A percentile compares a stretch with the other conserved stretches of the same genome.
Evolutionary conservation across 768 basidiomycete species (phyloP).

Genomic region (Sarcomyxa edulis): DNA sequence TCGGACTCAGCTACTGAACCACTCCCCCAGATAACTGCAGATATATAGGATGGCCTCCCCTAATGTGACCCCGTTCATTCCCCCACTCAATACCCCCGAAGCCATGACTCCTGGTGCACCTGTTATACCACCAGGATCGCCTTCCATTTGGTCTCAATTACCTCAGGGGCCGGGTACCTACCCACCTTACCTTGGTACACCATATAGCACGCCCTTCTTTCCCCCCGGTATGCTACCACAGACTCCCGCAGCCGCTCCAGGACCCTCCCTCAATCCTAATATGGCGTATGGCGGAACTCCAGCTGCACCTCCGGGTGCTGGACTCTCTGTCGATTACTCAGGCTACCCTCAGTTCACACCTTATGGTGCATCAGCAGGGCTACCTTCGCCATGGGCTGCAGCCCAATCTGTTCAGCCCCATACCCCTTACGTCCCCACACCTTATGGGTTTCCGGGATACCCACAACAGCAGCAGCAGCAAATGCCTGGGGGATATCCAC

Average conservation of each 20-base stretch:
- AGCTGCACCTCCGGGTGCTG: constrained; percentile 7
- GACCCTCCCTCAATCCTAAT: constrained; percentile 10
- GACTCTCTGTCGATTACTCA: constrained; percentile 23
- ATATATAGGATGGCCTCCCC: no score
- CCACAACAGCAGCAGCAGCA: constrained; percentile 9
- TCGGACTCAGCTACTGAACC: no score
- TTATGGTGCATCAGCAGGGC: no score
- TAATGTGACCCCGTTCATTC: constrained; percentile 28
- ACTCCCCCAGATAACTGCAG: no score
- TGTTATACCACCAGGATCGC: constrained; percentile 19
- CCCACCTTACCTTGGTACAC: constrained; percentile 32
- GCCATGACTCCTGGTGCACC: constrained; percentile 26
- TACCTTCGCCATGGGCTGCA: constrained; percentile 11
- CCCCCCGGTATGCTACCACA: constrained; percentile 19
- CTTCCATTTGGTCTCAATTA: constrained; percentile 27
- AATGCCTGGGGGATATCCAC: constrained; percentile 11
- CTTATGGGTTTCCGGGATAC: no score
- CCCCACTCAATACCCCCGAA: constrained; percentile 34
- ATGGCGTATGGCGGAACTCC: constrained; percentile 2
- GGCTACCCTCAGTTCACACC: constrained; percentile 23
- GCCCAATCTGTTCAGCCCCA: constrained; percentile 9
- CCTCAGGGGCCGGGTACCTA: constrained; percentile 28
- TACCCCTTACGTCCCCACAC: no score
- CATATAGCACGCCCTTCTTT: constrained; percentile 34
- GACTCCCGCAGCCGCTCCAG: constrained; percentile 8